A percentile compares a stretch with the other conserved stretches of the same genome.
These are phyloP conservation scores for Colletotrichum acutatum DNA, from an alignment of 2,329 filamentous ascomycete species.

Conservation along the genomic window DNA sequence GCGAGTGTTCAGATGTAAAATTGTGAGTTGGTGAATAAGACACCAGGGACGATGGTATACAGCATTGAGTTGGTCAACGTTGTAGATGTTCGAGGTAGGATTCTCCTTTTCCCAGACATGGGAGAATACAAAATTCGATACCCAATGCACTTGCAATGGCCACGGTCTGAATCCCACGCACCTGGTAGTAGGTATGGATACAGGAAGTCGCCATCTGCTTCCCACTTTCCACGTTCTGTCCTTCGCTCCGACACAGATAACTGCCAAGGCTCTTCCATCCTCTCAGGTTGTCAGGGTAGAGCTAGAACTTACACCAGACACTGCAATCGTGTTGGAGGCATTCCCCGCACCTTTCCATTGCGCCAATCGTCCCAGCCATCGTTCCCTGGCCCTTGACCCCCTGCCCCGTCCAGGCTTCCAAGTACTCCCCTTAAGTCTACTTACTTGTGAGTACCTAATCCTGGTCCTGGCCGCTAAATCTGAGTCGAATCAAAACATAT, in stretches of 20 bases:
- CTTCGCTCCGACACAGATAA: neutral
- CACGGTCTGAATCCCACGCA: neutral
- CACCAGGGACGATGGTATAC: neutral
- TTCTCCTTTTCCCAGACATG: neutral
- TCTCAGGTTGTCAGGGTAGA: neutral
- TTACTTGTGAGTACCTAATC: constrained; percentile 2
- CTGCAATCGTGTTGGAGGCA: constrained; percentile 2
- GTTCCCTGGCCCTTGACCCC: constrained; percentile 9
- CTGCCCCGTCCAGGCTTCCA: neutral
- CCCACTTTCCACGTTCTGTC: neutral
- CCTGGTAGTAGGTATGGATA: neutral
- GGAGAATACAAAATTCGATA: neutral
- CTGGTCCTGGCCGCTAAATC: constrained; percentile 23
- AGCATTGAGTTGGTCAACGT: neutral
- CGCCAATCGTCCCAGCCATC: constrained; percentile 23
- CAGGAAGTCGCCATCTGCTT: neutral
- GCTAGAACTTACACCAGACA: neutral
- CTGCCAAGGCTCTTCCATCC: neutral
- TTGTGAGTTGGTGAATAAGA: neutral
- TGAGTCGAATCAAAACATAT: constrained; percentile 19
- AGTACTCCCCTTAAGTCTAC: neutral
- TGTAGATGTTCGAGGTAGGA: neutral
- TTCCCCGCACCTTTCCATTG: constrained; percentile 19
- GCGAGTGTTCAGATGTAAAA: neutral
- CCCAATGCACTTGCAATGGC: neutral